Conservation (phyloP, 371 early-diverging fungal genomes). For the Thermomucor indicae-seudaticae region DNA sequence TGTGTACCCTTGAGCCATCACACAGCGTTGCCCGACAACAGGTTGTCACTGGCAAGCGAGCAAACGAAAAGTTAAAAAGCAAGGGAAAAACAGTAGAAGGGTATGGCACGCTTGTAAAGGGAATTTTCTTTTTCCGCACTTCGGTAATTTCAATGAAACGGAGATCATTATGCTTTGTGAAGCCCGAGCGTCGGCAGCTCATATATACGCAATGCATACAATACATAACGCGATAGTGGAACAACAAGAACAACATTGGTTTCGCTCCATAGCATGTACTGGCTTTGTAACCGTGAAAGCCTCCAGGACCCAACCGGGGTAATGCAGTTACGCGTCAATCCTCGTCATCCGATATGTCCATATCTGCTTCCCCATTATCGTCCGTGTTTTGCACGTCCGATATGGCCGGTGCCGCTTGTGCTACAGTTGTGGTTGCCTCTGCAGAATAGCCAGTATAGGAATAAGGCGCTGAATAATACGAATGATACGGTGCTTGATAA, state of each 20-base stretch:
- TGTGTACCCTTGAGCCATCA: slow-evolving; percentile 12
- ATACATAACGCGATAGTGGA: too few species aligned
- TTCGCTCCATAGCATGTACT: too few species aligned
- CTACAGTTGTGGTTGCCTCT: background rate
- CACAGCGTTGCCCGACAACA: too few species aligned
- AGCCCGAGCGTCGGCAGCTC: too few species aligned
- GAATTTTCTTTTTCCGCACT: background rate
- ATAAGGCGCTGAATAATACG: background rate
- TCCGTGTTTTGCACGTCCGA: background rate
- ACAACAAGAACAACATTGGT: too few species aligned
- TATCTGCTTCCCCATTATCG: background rate
- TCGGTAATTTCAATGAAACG: too few species aligned
- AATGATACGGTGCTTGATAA: background rate
- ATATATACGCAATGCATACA: too few species aligned
- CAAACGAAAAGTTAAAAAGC: background rate
- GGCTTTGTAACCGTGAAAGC: too few species aligned
- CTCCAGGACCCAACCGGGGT: too few species aligned
- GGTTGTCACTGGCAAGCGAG: background rate
- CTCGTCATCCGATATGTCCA: background rate
- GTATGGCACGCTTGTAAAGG: too few species aligned
- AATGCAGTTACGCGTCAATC: too few species aligned
- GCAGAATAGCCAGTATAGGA: background rate
- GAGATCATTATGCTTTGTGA: slow-evolving; percentile 1
- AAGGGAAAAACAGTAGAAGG: background rate
- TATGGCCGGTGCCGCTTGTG: background rate